Conservation (phyloP, 73 alveolate species). For the Tetrahymena malaccensis region DNA sequence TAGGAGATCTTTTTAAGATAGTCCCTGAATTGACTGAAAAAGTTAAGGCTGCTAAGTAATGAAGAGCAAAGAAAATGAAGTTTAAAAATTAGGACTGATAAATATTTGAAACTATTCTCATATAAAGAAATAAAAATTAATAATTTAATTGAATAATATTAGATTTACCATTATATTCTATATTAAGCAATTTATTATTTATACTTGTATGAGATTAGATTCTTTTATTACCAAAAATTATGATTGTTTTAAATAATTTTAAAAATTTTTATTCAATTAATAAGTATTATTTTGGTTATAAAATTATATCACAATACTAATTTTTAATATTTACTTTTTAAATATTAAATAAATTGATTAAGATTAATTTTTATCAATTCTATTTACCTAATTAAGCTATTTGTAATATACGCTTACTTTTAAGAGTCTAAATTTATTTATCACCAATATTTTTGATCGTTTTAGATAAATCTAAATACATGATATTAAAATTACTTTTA, state of each 20-base stretch:
- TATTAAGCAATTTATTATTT: not conserved
- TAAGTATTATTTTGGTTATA: too few relatives aligned
- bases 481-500: too few relatives aligned
- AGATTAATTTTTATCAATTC: too few relatives aligned
- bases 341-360: too few relatives aligned
- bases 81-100: not conserved
- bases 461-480: too few relatives aligned
- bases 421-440: too few relatives aligned
- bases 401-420: too few relatives aligned
- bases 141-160: not conserved
- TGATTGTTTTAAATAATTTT: not conserved
- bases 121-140: not conserved
- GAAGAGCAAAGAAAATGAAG: not conserved
- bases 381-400: too few relatives aligned
- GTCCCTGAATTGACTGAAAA: slow-evolving; percentile 88
- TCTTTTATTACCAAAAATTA: not conserved
- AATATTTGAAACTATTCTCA: not conserved
- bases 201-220: not conserved
- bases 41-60: slow-evolving; percentile 26
- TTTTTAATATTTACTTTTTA: too few relatives aligned
- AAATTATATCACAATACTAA: too few relatives aligned
- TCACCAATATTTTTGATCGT: too few relatives aligned
- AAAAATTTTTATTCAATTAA: too few relatives aligned
- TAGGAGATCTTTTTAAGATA: slow-evolving; percentile 80
- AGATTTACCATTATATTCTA: not conserved